Evolutionary conservation across 2,329 filamentous ascomycete genomes (phyloP).

Genomic region (Pseudocercospora musae): DNA sequence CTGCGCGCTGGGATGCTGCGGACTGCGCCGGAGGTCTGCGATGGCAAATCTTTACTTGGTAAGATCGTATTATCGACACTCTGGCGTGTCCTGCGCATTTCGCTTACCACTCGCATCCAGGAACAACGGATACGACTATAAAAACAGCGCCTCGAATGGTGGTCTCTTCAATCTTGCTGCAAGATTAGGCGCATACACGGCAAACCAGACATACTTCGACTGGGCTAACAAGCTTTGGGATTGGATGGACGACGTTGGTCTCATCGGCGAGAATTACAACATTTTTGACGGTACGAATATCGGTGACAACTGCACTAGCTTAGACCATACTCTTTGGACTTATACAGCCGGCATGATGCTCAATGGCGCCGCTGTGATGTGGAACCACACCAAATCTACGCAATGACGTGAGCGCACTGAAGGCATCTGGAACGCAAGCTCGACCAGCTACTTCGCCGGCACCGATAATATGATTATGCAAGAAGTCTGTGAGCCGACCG

Average conservation of each 20-base stretch:
- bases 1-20: conserved; percentile 33
- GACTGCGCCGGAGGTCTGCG: conserved; percentile 36
- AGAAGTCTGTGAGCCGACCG: conserved; percentile 43
- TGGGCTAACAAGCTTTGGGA: conserved; percentile 51
- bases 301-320: conserved; percentile 40
- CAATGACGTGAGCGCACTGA: conserved; percentile 24
- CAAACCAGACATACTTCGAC: conserved; percentile 54
- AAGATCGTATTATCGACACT: conserved; percentile 20
- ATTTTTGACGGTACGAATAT: conserved; percentile 47
- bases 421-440: conserved; percentile 27
- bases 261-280: conserved; percentile 47
- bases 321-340: conserved; percentile 46
- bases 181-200: conserved; percentile 33
- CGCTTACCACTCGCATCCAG: conserved; percentile 30
- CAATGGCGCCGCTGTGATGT: conserved; percentile 46
- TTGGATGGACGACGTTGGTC: conserved; percentile 44
- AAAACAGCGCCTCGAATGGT: conserved; percentile 49
- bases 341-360: conserved; percentile 47
- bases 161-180: conserved; percentile 47
- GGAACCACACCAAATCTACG: conserved; percentile 25
- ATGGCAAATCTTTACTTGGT: conserved; percentile 41
- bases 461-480: conserved; percentile 38
- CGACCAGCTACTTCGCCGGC: conserved; percentile 41
- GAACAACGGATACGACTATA: conserved; percentile 41
- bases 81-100: too few species aligned